Evolutionary conservation across 306 rosid genomes (phyloP).

Genomic region (Morella rubra): DNA sequence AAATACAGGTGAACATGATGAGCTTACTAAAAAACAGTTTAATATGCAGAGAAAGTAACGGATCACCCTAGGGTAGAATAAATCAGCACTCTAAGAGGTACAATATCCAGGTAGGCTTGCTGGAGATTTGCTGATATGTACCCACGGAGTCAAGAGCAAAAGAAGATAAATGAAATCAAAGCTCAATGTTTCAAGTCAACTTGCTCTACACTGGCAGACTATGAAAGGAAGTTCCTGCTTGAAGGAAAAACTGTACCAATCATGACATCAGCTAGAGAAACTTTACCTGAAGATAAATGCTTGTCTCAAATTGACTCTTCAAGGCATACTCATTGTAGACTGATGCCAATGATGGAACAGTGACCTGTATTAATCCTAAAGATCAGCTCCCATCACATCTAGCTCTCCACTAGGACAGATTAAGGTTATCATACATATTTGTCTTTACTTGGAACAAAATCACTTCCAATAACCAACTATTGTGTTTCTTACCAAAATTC

Average conservation of each 20-base stretch:
- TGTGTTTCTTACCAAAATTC: not conserved
- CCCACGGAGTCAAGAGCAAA: not conserved
- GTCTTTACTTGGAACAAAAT: not conserved
- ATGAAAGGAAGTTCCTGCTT: not conserved
- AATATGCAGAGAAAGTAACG: not conserved
- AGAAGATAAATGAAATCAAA: conserved; percentile 2
- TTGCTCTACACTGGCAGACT: not conserved
- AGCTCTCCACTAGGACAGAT: not conserved
- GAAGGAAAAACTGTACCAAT: not conserved
- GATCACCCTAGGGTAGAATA: not conserved
- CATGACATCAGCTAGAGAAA: not conserved
- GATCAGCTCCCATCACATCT: conserved; percentile 14
- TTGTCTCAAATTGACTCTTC: conserved; percentile 99
- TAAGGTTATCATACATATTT: not conserved
- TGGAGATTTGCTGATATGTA: not conserved
- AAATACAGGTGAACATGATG: not conserved
- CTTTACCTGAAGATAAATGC: conserved; percentile 97
- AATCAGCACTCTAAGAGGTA: not conserved
- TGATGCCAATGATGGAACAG: conserved; percentile 96
- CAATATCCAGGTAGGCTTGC: not conserved
- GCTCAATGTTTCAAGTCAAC: not conserved
- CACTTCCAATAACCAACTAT: not conserved
- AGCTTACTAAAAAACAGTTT: not conserved
- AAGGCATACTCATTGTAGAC: conserved; percentile 97
- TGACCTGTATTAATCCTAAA: conserved; percentile 56